phyloP scores from a whole-genome alignment of 352 stramenopile species.

The Peronospora tabacina region DNA sequence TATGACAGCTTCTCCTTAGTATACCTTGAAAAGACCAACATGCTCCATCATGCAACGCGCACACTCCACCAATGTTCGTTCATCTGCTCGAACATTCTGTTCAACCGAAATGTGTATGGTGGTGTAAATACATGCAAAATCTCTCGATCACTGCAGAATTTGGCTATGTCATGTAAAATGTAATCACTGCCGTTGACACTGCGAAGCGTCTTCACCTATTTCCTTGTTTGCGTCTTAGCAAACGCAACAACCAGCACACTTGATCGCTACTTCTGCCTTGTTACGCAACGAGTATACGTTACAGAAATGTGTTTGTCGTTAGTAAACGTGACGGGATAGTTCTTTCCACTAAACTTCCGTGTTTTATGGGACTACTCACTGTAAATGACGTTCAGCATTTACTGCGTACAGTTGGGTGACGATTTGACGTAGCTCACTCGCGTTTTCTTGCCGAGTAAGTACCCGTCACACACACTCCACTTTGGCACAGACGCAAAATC shows the following conservation, averaged over 20 bases:
- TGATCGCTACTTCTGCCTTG: conserved; percentile 6
- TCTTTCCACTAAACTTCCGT: background rate
- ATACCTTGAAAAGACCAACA: background rate
- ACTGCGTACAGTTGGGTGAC: background rate
- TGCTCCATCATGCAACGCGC: conserved; percentile 1
- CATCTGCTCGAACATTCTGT: conserved; percentile 7
- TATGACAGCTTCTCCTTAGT: conserved; percentile 3
- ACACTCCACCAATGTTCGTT: conserved; percentile 2
- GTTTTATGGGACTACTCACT: background rate
- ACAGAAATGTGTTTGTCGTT: background rate
- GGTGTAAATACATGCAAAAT: conserved; percentile 18
- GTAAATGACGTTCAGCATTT: background rate
- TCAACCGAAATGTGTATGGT: conserved; percentile 7
- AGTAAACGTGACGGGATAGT: background rate
- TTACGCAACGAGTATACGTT: conserved; percentile 6
- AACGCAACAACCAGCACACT: conserved; percentile 4
- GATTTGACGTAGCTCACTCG: conserved; percentile 2
- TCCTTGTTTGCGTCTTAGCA: conserved; percentile 9
- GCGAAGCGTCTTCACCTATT: background rate
- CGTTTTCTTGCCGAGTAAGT: background rate
- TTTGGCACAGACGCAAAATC: background rate
- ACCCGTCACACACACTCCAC: background rate
- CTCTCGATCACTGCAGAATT: conserved; percentile 1
- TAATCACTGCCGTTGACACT: conserved; percentile 3
- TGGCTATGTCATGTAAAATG: conserved; percentile 2